Evolutionary conservation across 352 stramenopile species (phyloP), one percentile per base, ranked within the genome.

Genomic region (Phytophthora meadii): DNA sequence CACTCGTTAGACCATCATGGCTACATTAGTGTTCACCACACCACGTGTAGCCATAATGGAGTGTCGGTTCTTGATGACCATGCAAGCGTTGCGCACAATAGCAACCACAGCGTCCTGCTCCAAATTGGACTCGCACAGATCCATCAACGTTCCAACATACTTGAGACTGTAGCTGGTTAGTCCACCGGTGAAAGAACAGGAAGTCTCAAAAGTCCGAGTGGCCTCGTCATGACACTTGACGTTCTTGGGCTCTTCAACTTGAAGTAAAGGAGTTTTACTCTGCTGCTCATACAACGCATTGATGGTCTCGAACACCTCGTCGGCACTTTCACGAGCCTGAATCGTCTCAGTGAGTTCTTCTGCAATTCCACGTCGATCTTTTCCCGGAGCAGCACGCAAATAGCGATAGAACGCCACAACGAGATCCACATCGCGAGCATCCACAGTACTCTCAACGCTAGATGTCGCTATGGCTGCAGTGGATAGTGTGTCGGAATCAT

Each of bases 401-500:
- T 94, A 95, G 44, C 77, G 76, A 68, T 94, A 95, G 57, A 94
- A 94, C 3, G 76, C 81, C 14, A 88, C 63, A 27, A 95, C 84
- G 10, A 93, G 68, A 49, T 91, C 84, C 30, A 94, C 66, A 56
- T 95, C 85, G 30, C 82, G 82, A 5, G 76, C 77, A 45, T 92
- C 81, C 42, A 94, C 77, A 1, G 79, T 52, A 25, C 56, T 76
- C 7, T 66, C 47, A 44, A 71, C 42, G n/a, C 27, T 65, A 15
- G 53, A 59, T 1, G 36, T 32, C 27, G 48, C 49, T 52, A 19
- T 30, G 32, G 11, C 9, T 22, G 10, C 5, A 32, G 24, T 36
- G 5, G 50, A n/a, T 1, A 44, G 34, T 5, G n/a, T 30, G 14
- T 65, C 32, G 1, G 17, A 42, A 5, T 67, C 48, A 1, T 67